Evolutionary conservation across 1,284 basidiomycete genomes (phyloP), one percentile per base, ranked within the genome.

Genomic region (Sporisorium iseilematis-ciliati): DNA sequence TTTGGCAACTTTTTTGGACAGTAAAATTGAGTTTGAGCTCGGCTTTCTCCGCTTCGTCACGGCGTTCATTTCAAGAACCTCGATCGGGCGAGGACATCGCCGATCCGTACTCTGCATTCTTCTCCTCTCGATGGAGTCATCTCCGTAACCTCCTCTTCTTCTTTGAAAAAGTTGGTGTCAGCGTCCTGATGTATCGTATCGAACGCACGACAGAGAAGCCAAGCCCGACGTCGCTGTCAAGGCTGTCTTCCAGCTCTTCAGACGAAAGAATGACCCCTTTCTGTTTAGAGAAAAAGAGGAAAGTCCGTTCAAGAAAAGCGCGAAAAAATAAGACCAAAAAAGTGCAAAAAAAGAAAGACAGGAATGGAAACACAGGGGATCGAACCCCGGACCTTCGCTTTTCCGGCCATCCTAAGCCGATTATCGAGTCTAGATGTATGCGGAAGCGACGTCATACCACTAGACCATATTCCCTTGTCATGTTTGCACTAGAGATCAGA

Each of bases 321-420:
- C 11, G 21, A 3, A 35, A 11, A 55, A 48, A 55, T 56, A 60
- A 68, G 54, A 29, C 23, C 8, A 48, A 51, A 58, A 60, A 68
- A 57, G 23, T 21, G 7, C 11, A 11, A 33, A 54, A 49, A 65
- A 56, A 57, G 42, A 42, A 46, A 64, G 31, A 59, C 29, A 65
- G 65, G 70, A 73, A 73, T 74, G 71, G 71, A 74, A 74, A 74
- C 71, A 74, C 71, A 74, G 71, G 71, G 71, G 71, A 74, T 74
- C 65, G 71, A 74, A 74, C 71, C 71, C 71, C 71, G 71, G 71
- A 74, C 71, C 71, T 74, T 74, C 71, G 65, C 71, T 74, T 74
- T 54, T 49, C 64, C 62, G 62, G 40, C 58, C 65, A 55, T 38
- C 35, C n/a, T n/a, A 38, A 16, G 51, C 53, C 29, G 56, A 40